A percentile compares a stretch with the other conserved stretches of the same genome.
Conservation (phyloP, 164 flowering plant species). For the Vitis cinerea region DNA sequence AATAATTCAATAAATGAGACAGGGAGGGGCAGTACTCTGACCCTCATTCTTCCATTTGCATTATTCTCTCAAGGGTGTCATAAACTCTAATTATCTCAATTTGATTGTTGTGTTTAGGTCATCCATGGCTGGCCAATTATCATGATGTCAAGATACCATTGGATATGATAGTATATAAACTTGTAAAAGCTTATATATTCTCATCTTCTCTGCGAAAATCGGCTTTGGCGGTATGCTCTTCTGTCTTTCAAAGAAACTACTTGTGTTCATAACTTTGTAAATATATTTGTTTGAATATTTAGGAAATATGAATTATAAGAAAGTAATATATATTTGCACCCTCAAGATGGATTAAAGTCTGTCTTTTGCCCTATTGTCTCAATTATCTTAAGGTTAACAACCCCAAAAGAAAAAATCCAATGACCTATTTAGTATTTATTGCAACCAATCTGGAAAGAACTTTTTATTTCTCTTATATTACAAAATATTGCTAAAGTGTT, state of each 20-base stretch:
- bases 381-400: too few relatives aligned
- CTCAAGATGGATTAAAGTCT: neutral
- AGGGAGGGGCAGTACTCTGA: neutral
- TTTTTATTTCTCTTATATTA: neutral
- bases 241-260: neutral
- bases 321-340: neutral
- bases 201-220: conserved; percentile 82
- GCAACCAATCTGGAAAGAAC: neutral
- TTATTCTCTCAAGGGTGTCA: neutral
- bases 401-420: too few relatives aligned
- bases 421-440: neutral
- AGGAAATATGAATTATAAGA: neutral
- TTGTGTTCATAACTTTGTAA: neutral
- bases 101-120: conserved; percentile 54
- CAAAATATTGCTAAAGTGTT: too few relatives aligned
- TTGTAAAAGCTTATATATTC: conserved; percentile 69
- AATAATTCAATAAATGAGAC: neutral
- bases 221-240: conserved; percentile 67
- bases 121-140: conserved; percentile 80
- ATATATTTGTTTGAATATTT: neutral
- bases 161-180: conserved; percentile 74
- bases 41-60: neutral
- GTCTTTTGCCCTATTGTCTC: too few relatives aligned
- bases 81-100: conserved; percentile 8
- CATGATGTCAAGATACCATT: conserved; percentile 70